Evolutionary conservation across 2,329 filamentous ascomycete genomes (phyloP), one percentile per base, ranked within the genome.

Genomic region (Incumbomyces delicatus): DNA sequence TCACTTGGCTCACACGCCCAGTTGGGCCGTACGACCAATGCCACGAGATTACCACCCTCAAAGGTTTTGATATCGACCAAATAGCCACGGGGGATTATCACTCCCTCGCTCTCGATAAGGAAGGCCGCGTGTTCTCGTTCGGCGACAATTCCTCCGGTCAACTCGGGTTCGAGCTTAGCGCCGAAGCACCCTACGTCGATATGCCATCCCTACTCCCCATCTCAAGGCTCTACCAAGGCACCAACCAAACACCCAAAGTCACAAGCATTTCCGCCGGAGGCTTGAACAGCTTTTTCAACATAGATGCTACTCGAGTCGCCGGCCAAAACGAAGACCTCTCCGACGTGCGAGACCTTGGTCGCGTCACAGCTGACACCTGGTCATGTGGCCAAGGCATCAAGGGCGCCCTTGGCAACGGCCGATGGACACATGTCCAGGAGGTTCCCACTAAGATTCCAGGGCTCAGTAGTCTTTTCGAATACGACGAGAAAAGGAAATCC

Each of bases 101-200:
- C 66, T 94, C 87, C 3, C 68, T 94, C 1, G 85, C 80, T 1
- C 73, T 88, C 13, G 86, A 90, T 60, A 77, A 77, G 50, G 73
- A 83, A 44, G 90, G 90, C 13, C 78, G 80, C 13, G 75, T 92
- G 13, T 95, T 92, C 63, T 74, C 81, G 6, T 96, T 94, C 67
- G 92, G 92, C 32, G 89, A 96, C 64, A 96, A 96, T 66, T 81
- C 81, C 0, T 77, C 79, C 36, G 92, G 92, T n/a, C 92, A 96
- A 64, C 74, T 96, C 2, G 90, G 90, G n/a, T 80, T 90, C 57
- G 79, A 87, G 42, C 78, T 76, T 44, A 79, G 80, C 41, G 62
- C 75, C 0, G 76, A 82, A 22, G 70, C 77, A 13, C 72, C 78
- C 6, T 76, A 69, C 48, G 70, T 85, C 18, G 85, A 90, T 53